Evolutionary conservation across 2,329 filamentous ascomycete species (phyloP), one percentile per base, ranked within the genome.

Genomic region (Rutstroemia sp.): DNA sequence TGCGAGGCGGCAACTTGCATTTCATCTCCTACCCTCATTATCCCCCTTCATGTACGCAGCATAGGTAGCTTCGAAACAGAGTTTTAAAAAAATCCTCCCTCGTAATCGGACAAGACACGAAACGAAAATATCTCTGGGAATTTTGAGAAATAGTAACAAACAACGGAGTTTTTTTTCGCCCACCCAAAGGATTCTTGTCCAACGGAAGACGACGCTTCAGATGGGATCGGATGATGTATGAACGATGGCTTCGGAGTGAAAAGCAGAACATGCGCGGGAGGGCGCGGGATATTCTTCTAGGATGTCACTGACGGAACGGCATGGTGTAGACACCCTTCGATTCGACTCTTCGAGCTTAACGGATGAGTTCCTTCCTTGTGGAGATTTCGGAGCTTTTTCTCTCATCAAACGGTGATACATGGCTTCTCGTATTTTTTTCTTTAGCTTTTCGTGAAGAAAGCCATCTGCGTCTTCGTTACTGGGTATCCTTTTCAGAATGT

Each of bases 1-100:
- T 63, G 61, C 63, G 56, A 57, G 56, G 58, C 55, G 64, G 64
- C 48, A 60, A 34, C 59, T 59, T 63, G 64, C 64, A 66, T 63
- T 25, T 47, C 23, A 27, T 23, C 42, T 47, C 23, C 21, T 12
- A 16, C 44, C 25, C 44, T 47, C 16, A 47, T 47, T 47, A 12
- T 27, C 10, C 25, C 19, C 9, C 44, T 14, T 47, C 12, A 25
- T 25, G 12, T 17, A 12, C 17, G 9, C 41, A 44, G 17, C 41
- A 17, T 19, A 19, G n/a, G 41, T 44, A 44, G 41, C 21, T 21
- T n/a, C 21, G 41, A 44, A 44, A 17, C 17, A 19, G 41, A 44
- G 21, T 44, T 19, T 19, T 12, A 34, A 34, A 12, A 34, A 34
- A 12, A 9, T 10, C 30, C 30, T 12, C 30, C 30, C 30, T 34